Base-by-base conservation (phyloP, 2,329 filamentous ascomycete species). In the Aspergillus pseudoterreus region DNA sequence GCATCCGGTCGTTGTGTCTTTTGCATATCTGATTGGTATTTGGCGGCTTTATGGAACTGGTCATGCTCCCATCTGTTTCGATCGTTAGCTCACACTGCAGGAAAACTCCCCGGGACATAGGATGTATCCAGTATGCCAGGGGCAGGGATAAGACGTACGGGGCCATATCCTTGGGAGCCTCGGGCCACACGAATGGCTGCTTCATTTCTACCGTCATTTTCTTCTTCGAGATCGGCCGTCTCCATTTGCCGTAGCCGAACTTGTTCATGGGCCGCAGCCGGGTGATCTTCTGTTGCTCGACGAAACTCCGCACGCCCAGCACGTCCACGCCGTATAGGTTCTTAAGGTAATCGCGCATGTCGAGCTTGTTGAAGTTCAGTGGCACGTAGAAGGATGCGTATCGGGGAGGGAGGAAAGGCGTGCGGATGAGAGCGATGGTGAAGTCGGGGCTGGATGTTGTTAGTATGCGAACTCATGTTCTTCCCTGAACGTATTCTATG, bases 181-280 rank as follows among this genome's bases (percentile, higher is more conserved):
- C 80, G 1, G 94, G 94, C 87, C 90, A 97, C 51, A 88, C 84
- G 75, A 99, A 99, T 4, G 92, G 90, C 76, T 86, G 77, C 55
- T 81, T 83, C 76, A 99, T 82, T 78, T 96, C 89, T 42, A 95
- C 90, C 39, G 88, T 95, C 94, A 99, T 99, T 71, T 86, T 88
- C 82, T 99, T 99, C 65, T 85, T 81, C 45, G 84, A 77, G 57
- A 82, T 78, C 22, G 88, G 87, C 21, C 92, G 83, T 71, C 84
- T 86, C 78, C 83, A 84, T 56, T 79, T 79, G 54, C 80, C 78
- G 63, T 72, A 77, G 53, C 70, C 66, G 67, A 67, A 69, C 69
- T 61, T 71, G 38, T 57, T 65, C 43, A 60, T 53, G 36, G 56
- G 62, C 14, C 60, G 63, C 61, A 65, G 64, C 47, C 59, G 81